Evolutionary conservation across 148 eudicot genomes (phyloP).

Genomic region (Diospyros lotus): DNA sequence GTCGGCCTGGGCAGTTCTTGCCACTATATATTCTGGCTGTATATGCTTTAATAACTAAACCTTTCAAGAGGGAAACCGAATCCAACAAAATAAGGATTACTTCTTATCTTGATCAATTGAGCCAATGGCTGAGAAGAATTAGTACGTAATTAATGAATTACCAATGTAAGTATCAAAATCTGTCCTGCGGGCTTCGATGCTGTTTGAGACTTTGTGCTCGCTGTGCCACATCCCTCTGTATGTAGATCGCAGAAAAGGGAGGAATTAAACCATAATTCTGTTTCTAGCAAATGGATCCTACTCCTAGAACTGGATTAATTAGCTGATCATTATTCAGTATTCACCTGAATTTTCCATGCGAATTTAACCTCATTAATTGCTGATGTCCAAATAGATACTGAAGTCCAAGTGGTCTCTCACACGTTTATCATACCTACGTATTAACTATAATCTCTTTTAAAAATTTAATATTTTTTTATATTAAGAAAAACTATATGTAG

Average conservation of each 20-base stretch:
- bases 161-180: conserved; percentile 99
- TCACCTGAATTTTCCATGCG: conserved; percentile 97
- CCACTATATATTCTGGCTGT: no score
- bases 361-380: conserved; percentile 79
- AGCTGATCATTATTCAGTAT: no score
- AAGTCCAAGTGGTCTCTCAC: conserved; percentile 96
- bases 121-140: not conserved
- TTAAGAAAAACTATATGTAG: no score
- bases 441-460: no score
- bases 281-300: no score
- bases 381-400: conserved; percentile 94
- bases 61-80: no score
- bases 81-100: no score
- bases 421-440: conserved; percentile 70
- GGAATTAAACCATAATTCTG: no score
- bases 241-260: not conserved
- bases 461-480: no score
- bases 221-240: conserved; percentile 98
- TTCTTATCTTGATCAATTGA: no score
- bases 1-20: no score
- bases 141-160: conserved; percentile 13
- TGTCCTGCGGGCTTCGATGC: conserved; percentile 94
- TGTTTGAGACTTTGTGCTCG: conserved; percentile 98
- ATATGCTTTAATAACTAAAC: no score
- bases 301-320: not conserved